A percentile compares a stretch with the other conserved stretches of the same genome.
Evolutionary conservation across 768 basidiomycete species (phyloP).

Genomic region (Xanthoconium stramineum): DNA sequence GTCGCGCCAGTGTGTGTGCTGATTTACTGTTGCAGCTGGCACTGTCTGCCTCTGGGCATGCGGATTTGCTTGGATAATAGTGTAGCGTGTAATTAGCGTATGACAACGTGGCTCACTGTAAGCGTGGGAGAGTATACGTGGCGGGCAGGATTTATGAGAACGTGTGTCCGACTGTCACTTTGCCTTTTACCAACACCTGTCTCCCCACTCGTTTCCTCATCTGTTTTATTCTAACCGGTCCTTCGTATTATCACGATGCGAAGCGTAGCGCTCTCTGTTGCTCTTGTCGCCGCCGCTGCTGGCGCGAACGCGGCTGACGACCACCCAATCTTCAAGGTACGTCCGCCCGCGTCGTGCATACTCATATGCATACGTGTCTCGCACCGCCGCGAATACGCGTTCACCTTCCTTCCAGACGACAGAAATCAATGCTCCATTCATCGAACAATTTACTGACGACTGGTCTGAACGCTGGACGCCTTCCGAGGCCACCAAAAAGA

Average conservation of each 20-base stretch:
- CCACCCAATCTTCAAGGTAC: conserved; percentile 66
- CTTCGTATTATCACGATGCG: conserved; percentile 77
- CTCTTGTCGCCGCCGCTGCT: conserved; percentile 65
- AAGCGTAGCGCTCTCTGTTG: conserved; percentile 78
- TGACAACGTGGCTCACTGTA: background rate
- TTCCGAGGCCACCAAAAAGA: conserved; percentile 97
- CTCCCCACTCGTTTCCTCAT: conserved; percentile 34
- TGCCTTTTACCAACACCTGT: conserved; percentile 26
- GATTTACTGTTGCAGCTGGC: conserved; percentile 59
- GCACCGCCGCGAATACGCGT: background rate
- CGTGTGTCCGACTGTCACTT: conserved; percentile 18
- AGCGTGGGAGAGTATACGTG: conserved; percentile 47
- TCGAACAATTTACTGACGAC: conserved; percentile 95
- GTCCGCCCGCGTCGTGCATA: conserved; percentile 19
- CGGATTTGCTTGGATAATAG: conserved; percentile 74
- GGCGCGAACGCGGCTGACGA: conserved; percentile 59
- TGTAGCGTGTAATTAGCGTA: conserved; percentile 9
- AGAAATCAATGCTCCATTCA: conserved; percentile 78
- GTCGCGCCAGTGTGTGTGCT: conserved; percentile 3
- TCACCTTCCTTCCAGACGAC: conserved; percentile 52
- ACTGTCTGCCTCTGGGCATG: conserved; percentile 93
- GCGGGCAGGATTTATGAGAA: conserved; percentile 33
- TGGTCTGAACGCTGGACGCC: conserved; percentile 94
- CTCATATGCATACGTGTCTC: conserved; percentile 9
- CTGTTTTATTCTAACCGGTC: conserved; percentile 44